Conservation (phyloP, 2,329 filamentous ascomycete genomes). For the Trichoderma polysporum region DNA sequence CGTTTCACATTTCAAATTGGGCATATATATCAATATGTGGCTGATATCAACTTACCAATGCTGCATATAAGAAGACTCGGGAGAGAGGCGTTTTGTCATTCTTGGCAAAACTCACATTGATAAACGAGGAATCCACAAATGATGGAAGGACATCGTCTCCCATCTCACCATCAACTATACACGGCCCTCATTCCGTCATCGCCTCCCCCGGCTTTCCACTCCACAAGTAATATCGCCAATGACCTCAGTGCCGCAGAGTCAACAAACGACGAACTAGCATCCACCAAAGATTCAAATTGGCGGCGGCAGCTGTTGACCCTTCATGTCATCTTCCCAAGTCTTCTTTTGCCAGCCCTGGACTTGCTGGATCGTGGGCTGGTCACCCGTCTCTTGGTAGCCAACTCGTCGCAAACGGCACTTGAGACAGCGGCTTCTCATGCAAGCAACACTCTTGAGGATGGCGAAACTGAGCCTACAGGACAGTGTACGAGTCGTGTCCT, state of each 20-base stretch:
- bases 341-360: conserved; percentile 82
- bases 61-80: neutral
- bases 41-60: neutral
- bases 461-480: neutral
- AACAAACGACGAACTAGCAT: neutral
- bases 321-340: conserved; percentile 79
- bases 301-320: conserved; percentile 69
- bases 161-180: conserved; percentile 45
- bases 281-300: conserved; percentile 28
- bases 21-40: neutral
- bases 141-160: conserved; percentile 27
- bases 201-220: neutral
- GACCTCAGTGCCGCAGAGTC: neutral
- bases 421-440: neutral
- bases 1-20: too few species aligned
- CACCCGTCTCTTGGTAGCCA: conserved; percentile 44
- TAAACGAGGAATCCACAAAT: neutral
- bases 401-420: neutral
- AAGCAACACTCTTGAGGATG: neutral
- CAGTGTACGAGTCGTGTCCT: too few species aligned
- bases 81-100: neutral
- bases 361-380: conserved; percentile 78
- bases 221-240: neutral
- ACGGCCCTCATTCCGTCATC: conserved; percentile 50
- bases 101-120: neutral